Evolutionary conservation across 805 yeast species (phyloP).

Genomic region (Cyberlindnera galapagoensis): DNA sequence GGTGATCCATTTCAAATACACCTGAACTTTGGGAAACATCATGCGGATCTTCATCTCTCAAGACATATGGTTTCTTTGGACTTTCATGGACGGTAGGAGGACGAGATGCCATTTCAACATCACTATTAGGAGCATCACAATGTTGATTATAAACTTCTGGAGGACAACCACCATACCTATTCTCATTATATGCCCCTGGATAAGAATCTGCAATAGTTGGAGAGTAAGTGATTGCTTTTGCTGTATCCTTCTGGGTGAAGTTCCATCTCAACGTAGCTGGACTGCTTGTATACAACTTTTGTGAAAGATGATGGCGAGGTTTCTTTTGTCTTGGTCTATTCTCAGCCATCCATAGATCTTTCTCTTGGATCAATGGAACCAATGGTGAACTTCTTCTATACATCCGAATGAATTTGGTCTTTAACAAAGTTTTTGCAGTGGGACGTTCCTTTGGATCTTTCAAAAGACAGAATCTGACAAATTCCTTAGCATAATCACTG

Average conservation of each 20-base stretch:
- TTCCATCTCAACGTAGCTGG: slow-evolving; percentile 22
- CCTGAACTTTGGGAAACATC: no score
- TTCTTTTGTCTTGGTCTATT: slow-evolving; percentile 24
- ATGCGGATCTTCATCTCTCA: no score
- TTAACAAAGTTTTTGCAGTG: slow-evolving; percentile 47
- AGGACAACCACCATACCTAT: no score
- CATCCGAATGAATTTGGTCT: slow-evolving; percentile 42
- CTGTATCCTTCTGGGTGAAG: slow-evolving; percentile 13
- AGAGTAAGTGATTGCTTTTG: not conserved
- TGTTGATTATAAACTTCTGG: no score
- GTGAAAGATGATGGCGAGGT: slow-evolving; percentile 33
- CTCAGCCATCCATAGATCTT: slow-evolving; percentile 30
- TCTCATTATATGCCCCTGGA: not conserved
- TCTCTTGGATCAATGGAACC: slow-evolving; percentile 32
- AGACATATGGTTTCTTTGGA: no score
- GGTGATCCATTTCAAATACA: no score
- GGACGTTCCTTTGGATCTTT: slow-evolving; percentile 67
- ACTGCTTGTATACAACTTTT: slow-evolving; percentile 23
- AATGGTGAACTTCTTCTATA: slow-evolving; percentile 27
- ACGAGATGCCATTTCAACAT: no score
- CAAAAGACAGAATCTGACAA: slow-evolving; percentile 57
- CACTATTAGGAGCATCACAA: no score
- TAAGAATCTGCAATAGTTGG: not conserved
- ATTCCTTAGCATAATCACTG: slow-evolving; percentile 41
- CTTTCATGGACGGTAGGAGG: no score